These are phyloP conservation scores for Trichoderma harzianum DNA, from an alignment of 2,329 filamentous ascomycete species.

Conservation along the genomic window DNA sequence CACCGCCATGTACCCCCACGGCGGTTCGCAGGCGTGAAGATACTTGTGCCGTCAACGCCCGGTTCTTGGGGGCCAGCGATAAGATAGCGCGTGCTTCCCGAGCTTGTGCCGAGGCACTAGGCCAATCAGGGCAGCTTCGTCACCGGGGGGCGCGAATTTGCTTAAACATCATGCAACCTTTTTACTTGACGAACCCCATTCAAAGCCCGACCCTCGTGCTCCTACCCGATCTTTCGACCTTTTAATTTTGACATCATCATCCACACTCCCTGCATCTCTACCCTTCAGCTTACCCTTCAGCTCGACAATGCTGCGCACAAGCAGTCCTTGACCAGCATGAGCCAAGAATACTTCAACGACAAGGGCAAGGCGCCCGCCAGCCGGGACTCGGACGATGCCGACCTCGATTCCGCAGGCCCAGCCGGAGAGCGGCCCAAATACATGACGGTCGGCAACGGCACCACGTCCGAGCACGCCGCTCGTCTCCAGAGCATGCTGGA, in stretches of 20 bases:
- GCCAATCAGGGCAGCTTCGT: constrained; percentile 30
- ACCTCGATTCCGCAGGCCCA: constrained; percentile 23
- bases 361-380: constrained; percentile 50
- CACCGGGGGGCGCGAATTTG: constrained; percentile 18
- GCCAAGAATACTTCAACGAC: constrained; percentile 54
- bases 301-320: constrained; percentile 36
- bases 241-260: constrained; percentile 12
- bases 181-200: constrained; percentile 18
- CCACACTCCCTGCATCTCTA: constrained; percentile 5
- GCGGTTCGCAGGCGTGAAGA: neutral
- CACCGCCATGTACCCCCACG: neutral
- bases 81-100: constrained; percentile 24
- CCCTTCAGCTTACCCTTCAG: neutral
- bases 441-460: constrained; percentile 84
- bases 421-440: constrained; percentile 57
- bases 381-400: constrained; percentile 26
- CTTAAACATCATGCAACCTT: constrained; percentile 28
- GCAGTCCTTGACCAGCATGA: constrained; percentile 45
- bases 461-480: constrained; percentile 75
- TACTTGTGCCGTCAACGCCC: neutral
- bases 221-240: constrained; percentile 21
- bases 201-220: constrained; percentile 22
- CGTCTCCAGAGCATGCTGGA: constrained; percentile 79
- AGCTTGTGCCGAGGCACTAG: constrained; percentile 23
- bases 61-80: neutral